Conservation (phyloP, 1,284 basidiomycete species). For the Naganishia liquefaciens region DNA sequence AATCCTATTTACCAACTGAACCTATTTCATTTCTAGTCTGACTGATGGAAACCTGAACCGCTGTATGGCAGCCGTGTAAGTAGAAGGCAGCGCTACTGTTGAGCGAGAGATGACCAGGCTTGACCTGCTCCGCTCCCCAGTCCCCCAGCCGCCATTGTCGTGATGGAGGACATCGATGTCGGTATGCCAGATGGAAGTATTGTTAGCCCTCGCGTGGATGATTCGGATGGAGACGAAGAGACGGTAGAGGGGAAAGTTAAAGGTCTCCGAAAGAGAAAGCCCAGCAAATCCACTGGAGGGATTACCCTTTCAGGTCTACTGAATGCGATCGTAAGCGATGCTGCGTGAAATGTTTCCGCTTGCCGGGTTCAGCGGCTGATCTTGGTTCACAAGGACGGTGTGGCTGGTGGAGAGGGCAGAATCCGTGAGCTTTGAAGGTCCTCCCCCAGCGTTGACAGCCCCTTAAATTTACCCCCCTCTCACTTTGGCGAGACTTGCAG, state of each 20-base stretch:
- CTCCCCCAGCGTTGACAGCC: too few relatives aligned
- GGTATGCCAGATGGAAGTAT: slow-evolving; percentile 24
- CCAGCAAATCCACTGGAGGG: background rate
- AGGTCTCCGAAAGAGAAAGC: background rate
- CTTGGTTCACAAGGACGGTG: slow-evolving; percentile 5
- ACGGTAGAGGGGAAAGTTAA: too few relatives aligned
- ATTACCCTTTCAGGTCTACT: slow-evolving; percentile 29
- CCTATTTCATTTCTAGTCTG: background rate
- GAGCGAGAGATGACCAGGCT: too few relatives aligned
- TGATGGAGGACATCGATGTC: slow-evolving; percentile 36
- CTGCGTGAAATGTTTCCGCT: background rate
- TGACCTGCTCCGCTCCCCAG: slow-evolving; percentile 11
- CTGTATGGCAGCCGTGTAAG: slow-evolving; percentile 28
- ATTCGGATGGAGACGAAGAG: slow-evolving; percentile 5
- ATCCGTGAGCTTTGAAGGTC: slow-evolving; percentile 8
- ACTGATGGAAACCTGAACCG: slow-evolving; percentile 27
- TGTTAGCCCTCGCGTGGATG: background rate
- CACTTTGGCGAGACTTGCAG: background rate
- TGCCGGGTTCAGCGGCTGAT: background rate
- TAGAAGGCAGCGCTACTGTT: too few relatives aligned
- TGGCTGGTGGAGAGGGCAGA: slow-evolving; percentile 26
- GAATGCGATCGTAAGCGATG: slow-evolving; percentile 15
- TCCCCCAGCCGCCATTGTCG: slow-evolving; percentile 28
- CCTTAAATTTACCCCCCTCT: too few relatives aligned
- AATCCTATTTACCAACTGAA: background rate